Percentiles rank a stretch among this genome's conserved stretches.
These are phyloP conservation scores for Tylopilus rubrobrunneus DNA, from an alignment of 768 basidiomycete genomes.

Conservation along the genomic window DNA sequence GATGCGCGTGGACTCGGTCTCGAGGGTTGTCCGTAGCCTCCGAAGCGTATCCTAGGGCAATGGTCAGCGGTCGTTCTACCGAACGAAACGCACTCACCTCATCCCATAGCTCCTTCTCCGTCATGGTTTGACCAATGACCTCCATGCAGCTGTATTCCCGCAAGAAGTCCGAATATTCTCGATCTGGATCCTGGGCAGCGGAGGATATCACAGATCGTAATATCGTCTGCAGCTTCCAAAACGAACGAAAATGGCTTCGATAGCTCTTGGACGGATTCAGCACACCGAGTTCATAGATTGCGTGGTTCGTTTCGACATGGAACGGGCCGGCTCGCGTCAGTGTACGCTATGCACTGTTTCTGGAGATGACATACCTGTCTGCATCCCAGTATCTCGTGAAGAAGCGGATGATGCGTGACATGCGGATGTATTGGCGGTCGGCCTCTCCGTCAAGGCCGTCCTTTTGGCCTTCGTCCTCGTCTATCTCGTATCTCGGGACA, in stretches of 20 bases:
- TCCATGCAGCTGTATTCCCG: conserved; percentile 22
- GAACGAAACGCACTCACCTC: conserved; percentile 12
- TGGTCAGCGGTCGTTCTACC: neutral
- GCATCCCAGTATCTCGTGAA: conserved; percentile 47
- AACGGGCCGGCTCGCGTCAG: conserved; percentile 44
- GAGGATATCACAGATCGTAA: conserved; percentile 45
- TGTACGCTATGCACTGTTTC: neutral
- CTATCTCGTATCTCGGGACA: conserved; percentile 41
- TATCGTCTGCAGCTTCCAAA: conserved; percentile 48
- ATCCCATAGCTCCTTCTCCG: conserved; percentile 27
- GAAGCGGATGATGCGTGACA: conserved; percentile 46
- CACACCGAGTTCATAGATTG: conserved; percentile 55
- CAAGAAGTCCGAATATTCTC: conserved; percentile 35
- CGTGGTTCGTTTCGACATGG: conserved; percentile 59
- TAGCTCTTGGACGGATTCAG: conserved; percentile 44
- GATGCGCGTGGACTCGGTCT: too few species aligned
- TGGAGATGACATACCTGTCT: conserved; percentile 44
- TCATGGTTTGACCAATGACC: conserved; percentile 18
- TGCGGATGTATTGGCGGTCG: conserved; percentile 38
- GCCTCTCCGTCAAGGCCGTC: conserved; percentile 39
- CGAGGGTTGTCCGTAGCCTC: conserved; percentile 19
- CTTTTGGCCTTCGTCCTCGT: conserved; percentile 64
- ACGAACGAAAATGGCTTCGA: conserved; percentile 37
- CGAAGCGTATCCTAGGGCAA: conserved; percentile 14
- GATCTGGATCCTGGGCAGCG: conserved; percentile 20